Percentiles rank a stretch among this genome's conserved stretches.
These are phyloP conservation scores for Phallus indusiatus DNA, from an alignment of 768 basidiomycete genomes.

Conservation along the genomic window DNA sequence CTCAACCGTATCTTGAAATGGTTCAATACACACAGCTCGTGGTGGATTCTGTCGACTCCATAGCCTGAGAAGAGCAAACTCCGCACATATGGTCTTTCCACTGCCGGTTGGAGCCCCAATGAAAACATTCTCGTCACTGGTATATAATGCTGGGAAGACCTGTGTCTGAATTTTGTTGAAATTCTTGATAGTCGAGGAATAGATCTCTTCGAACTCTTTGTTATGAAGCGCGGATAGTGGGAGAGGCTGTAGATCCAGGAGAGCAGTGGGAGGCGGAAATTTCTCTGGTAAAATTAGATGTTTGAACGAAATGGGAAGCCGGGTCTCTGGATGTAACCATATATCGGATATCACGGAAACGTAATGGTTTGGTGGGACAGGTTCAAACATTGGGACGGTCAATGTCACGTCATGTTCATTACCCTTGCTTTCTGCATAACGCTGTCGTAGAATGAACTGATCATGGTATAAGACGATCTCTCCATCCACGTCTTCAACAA, in stretches of 20 bases:
- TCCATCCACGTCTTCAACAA: conserved; percentile 96
- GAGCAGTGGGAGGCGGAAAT: conserved; percentile 85
- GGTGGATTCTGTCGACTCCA: conserved; percentile 83
- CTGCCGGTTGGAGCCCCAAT: conserved; percentile 95
- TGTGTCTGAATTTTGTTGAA: conserved; percentile 99
- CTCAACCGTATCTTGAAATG: conserved; percentile 97
- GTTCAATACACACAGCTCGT: conserved; percentile 90
- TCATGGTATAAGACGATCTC: conserved; percentile 96
- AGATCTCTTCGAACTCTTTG: conserved; percentile 83
- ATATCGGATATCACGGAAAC: conserved; percentile 91
- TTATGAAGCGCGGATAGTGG: conserved; percentile 90
- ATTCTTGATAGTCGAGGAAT: conserved; percentile 64
- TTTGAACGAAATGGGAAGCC: conserved; percentile 93
- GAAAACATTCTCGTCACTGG: conserved; percentile 93
- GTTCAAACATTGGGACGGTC: conserved; percentile 94
- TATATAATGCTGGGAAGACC: conserved; percentile 96
- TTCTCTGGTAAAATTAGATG: conserved; percentile 96
- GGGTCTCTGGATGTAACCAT: conserved; percentile 93
- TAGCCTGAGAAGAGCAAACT: conserved; percentile 88
- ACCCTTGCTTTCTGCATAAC: conserved; percentile 54
- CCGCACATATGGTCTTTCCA: conserved; percentile 95
- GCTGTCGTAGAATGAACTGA: conserved; percentile 82
- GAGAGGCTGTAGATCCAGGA: conserved; percentile 86
- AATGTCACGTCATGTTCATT: conserved; percentile 93
- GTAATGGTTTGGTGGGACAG: conserved; percentile 96